Evolutionary conservation across 148 eudicot species (phyloP).

Genomic region (Vaccinium myrtillus): DNA sequence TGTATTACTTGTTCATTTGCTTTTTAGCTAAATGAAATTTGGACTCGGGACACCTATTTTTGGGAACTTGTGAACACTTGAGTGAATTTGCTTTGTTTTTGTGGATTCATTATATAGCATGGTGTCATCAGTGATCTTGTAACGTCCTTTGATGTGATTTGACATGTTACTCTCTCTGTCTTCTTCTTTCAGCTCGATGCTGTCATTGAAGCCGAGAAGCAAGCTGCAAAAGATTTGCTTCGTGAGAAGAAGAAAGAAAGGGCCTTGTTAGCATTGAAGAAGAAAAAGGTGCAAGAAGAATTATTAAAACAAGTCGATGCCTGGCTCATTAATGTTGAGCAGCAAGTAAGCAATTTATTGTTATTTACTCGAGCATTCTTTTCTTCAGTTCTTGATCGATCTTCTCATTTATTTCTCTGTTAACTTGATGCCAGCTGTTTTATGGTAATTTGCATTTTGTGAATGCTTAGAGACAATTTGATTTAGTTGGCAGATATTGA

Average conservation of each 20-base stretch:
- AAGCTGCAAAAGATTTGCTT: slow-evolving; percentile 90
- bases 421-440: not conserved
- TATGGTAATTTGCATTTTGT: not conserved
- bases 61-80: not conserved
- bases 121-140: not conserved
- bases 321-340: slow-evolving; percentile 95
- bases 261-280: slow-evolving; percentile 88
- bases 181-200: slow-evolving; percentile 72
- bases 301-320: slow-evolving; percentile 92
- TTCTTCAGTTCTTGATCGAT: not conserved
- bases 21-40: not conserved
- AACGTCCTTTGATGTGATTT: not conserved
- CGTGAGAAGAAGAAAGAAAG: slow-evolving; percentile 97
- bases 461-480: slow-evolving; percentile 15
- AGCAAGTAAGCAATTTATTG: slow-evolving; percentile 55
- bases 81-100: not conserved
- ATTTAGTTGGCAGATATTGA: slow-evolving; percentile 98
- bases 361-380: not conserved
- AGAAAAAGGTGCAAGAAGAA: slow-evolving; percentile 95
- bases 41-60: not conserved
- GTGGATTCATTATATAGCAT: not conserved
- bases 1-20: not conserved
- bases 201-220: slow-evolving; percentile 95
- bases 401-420: too few relatives aligned
- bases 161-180: slow-evolving; percentile 10